Evolutionary conservation across 352 stramenopile species (phyloP), one percentile per base, ranked within the genome.

Genomic region (Phytopythium delawarense): DNA sequence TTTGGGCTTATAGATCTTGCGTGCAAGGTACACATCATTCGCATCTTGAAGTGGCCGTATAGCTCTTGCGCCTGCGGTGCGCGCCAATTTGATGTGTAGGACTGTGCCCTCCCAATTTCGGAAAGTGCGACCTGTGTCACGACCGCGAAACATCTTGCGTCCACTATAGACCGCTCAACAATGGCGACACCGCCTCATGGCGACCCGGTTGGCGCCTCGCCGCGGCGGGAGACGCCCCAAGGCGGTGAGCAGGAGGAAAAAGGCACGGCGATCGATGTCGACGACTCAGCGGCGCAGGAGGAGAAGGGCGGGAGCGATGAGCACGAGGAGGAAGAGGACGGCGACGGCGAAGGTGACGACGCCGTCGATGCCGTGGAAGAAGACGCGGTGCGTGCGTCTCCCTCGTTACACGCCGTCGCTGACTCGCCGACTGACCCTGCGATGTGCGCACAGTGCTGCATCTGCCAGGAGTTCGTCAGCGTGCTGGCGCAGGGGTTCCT

Each of bases 381-480:
- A 15, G 74, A 86, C 23, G 70, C 73, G 63, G 77, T 81, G 23
- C 34, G 59, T 49, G 6, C 9, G 0, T 15, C 35, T 40, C 35
- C 12, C 35, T 40, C 35, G 8, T 16, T 15, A 40, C 35, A 15
- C 12, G 40, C 2, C 0, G 13, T 13, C 7, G 40, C 42, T 25
- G 42, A 9, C 20, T 49, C 9, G 21, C 42, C 2, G 12, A n/a
- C 42, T 49, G 42, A 49, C 18, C 20, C 7, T 12, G 18, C 7
- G 40, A 2, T 25, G 25, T 13, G 16, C 64, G 20, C n/a, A 0
- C 37, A 92, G 84, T 95, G 86, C 62, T 93, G 79, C 35, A 93
- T 95, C 59, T 95, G 86, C 59, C 81, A 91, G 44, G 86, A 95
- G 52, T 40, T 78, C 13, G 82, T 95, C 49, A 65, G 76, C 37